A percentile compares a stretch with the other conserved stretches of the same genome.
These are phyloP conservation scores for Endotrypanum monterogeii DNA, from an alignment of 208 protist species.

Conservation along the genomic window DNA sequence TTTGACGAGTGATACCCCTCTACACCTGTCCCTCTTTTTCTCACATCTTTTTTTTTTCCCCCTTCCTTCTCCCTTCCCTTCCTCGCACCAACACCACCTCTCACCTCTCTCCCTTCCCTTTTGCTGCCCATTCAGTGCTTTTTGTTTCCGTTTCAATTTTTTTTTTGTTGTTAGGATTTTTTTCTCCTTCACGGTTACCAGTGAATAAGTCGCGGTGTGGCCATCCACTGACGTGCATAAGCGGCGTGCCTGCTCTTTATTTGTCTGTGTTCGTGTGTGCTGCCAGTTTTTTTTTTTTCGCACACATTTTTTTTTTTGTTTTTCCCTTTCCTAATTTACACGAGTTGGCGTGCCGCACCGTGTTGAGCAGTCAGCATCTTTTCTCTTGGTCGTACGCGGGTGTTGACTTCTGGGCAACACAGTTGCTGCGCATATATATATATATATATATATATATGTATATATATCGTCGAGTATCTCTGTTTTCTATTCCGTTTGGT, in stretches of 20 bases:
- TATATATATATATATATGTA: no score
- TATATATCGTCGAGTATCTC: not conserved
- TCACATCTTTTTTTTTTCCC: not conserved
- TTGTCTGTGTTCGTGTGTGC: no score
- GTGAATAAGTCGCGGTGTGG: no score
- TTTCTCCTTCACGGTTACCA: not conserved
- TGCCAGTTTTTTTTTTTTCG: no score
- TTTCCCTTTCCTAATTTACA: no score
- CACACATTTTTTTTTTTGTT: no score
- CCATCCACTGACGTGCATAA: no score
- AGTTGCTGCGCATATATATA: not conserved
- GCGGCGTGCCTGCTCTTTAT: no score
- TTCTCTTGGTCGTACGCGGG: not conserved
- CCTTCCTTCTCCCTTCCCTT: not conserved
- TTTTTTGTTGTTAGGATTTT: not conserved
- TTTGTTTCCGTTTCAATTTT: not conserved
- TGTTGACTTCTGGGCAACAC: not conserved
- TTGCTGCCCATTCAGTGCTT: not conserved
- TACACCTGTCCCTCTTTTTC: not conserved
- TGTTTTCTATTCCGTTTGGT: not conserved
- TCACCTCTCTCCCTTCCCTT: slow-evolving; percentile 1
- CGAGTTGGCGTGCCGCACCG: not conserved
- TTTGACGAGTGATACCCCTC: no score
- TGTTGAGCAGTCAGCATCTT: not conserved
- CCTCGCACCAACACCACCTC: not conserved